Base-by-base conservation (phyloP, 371 early-diverging fungal species). In the Rozella allomycis region DNA sequence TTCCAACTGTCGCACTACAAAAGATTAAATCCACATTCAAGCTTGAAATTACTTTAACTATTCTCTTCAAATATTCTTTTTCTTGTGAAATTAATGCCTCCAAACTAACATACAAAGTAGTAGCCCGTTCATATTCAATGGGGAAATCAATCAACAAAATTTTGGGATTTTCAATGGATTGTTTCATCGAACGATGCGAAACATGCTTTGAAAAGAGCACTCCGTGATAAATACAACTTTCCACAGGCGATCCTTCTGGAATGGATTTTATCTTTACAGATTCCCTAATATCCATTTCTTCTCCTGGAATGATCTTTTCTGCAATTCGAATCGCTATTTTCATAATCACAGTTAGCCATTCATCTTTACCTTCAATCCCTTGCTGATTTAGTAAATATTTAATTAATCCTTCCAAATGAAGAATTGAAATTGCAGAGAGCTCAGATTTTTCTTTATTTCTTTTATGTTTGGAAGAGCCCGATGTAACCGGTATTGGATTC, bases 211-310 rank as follows among this genome's bases (percentile, higher is more conserved):
- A 67, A 39, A 72, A 73, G 3, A 86, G 86, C 3, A 83, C 63
- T 4, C 81, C 84, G 20, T 90, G 58, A 42, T 71, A 81, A 25
- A 70, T 60, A 23, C 74, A 70, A n/a, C n/a, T n/a, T 43, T 84
- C 78, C 19, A 46, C 35, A 0, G 81, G 77, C 17, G 42, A 26
- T 1, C 83, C 87, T 7, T 87, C 87, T 0, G 86, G 75, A 16
- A 90, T 73, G 39, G 71, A 72, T 45, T 91, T 91, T 46, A 90
- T 71, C 43, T 84, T 84, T 34, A 91, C 74, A 36, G 75, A 81
- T 17, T 74, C 70, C n/a, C 78, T 64, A 32, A 83, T 64, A 39
- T 87, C 85, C 40, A 82, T 80, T 26, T 58, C 58, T 38, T 83
- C 82, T 18, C 77, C 73, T 1, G 74, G 71, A 16, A 63, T 58